phyloP scores from a whole-genome alignment of 164 flowering plant species.

The Nymphaea colorata region DNA sequence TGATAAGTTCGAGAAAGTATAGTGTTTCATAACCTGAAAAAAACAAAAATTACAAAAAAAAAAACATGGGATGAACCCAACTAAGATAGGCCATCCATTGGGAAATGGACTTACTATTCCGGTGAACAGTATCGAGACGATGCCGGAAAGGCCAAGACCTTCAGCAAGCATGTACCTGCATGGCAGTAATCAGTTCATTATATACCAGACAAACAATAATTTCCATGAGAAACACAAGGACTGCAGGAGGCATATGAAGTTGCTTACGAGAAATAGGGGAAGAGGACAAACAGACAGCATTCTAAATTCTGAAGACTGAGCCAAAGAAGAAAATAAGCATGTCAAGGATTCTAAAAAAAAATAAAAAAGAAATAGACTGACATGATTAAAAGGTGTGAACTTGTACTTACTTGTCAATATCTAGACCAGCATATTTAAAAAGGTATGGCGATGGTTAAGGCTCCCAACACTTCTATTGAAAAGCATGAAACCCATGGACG shows the following conservation, averaged over 20 bases:
- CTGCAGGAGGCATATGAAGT: background rate
- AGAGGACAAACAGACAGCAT: constrained; percentile 96
- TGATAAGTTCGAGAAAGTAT: constrained; percentile 81
- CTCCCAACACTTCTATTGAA: constrained; percentile 9
- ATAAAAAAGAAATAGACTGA: background rate
- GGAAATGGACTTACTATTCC: constrained; percentile 72
- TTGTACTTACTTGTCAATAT: constrained; percentile 80
- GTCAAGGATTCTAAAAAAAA: background rate
- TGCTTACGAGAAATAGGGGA: constrained; percentile 98
- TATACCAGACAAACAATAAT: background rate
- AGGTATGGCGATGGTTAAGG: constrained; percentile 75
- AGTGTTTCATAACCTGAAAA: constrained; percentile 94
- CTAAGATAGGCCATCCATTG: background rate
- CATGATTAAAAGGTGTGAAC: background rate
- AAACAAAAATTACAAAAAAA: constrained; percentile 1
- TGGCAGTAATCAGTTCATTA: constrained; percentile 4
- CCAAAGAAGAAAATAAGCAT: constrained; percentile 9
- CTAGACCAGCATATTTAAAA: constrained; percentile 98
- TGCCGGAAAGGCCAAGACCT: constrained; percentile 98
- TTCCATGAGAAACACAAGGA: constrained; percentile 1
- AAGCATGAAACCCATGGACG: background rate
- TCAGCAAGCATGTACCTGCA: constrained; percentile 97
- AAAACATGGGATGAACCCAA: background rate
- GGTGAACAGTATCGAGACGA: constrained; percentile 97
- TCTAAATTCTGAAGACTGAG: constrained; percentile 95